Conservation (phyloP, 805 yeast genomes). For the Saturnispora ahearnii region DNA sequence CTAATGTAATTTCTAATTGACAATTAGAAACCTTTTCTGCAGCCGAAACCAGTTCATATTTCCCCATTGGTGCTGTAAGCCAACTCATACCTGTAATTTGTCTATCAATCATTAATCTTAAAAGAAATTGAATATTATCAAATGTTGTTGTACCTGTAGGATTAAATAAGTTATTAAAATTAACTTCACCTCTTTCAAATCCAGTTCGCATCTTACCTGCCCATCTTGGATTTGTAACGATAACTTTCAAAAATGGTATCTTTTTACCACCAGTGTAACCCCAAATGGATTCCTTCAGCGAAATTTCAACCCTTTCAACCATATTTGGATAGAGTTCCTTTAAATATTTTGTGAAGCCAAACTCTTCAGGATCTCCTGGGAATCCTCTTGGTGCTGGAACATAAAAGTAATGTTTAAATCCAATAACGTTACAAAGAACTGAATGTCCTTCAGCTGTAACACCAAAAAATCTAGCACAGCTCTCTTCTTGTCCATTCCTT, state of each 20-base stretch:
- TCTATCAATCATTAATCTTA: slow-evolving; percentile 88
- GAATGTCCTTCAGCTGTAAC: slow-evolving; percentile 84
- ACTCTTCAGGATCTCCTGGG: slow-evolving; percentile 40
- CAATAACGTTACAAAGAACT: slow-evolving; percentile 80
- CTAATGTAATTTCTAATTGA: slow-evolving; percentile 73
- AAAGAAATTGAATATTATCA: slow-evolving; percentile 80
- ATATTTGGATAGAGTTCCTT: slow-evolving; percentile 47
- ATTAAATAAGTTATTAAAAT: slow-evolving; percentile 55
- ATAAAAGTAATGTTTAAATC: slow-evolving; percentile 82
- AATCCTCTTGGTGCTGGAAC: slow-evolving; percentile 86
- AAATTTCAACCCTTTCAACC: slow-evolving; percentile 49
- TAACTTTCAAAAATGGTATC: slow-evolving; percentile 71
- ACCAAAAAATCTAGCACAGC: slow-evolving; percentile 81
- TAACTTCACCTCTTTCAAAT: slow-evolving; percentile 75
- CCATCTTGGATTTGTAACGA: slow-evolving; percentile 54
- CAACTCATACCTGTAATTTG: slow-evolving; percentile 94
- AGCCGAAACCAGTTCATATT: slow-evolving; percentile 42
- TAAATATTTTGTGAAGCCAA: slow-evolving; percentile 34
- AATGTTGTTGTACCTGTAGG: slow-evolving; percentile 59
- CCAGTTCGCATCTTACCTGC: slow-evolving; percentile 64
- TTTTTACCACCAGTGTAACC: slow-evolving; percentile 76
- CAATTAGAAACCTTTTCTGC: slow-evolving; percentile 52
- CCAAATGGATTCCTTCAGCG: slow-evolving; percentile 81
- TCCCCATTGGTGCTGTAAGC: slow-evolving; percentile 78
- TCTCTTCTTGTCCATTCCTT: slow-evolving; percentile 35